Conservation (phyloP, 768 basidiomycete species). For the Nidula microcarpa region DNA sequence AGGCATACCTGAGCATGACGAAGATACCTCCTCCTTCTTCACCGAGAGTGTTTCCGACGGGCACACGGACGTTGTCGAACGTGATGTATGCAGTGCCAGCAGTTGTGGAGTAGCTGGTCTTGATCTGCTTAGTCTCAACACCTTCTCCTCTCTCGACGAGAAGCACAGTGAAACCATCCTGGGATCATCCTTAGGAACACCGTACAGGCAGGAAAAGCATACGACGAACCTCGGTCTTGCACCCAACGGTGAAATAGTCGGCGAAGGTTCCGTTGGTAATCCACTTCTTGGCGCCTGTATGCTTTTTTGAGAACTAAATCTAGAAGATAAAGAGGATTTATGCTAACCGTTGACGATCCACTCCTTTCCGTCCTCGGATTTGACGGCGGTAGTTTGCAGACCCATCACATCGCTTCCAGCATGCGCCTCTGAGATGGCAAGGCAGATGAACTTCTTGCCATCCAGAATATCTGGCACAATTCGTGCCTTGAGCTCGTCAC, state of each 20-base stretch:
- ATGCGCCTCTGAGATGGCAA: slow-evolving; percentile 88
- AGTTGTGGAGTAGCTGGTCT: slow-evolving; percentile 60
- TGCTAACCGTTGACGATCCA: slow-evolving; percentile 73
- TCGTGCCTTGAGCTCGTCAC: slow-evolving; percentile 53
- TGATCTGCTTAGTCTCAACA: slow-evolving; percentile 67
- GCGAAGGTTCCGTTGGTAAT: slow-evolving; percentile 74
- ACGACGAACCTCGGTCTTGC: slow-evolving; percentile 50
- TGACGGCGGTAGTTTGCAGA: slow-evolving; percentile 71
- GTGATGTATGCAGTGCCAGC: slow-evolving; percentile 87
- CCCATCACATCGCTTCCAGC: slow-evolving; percentile 86
- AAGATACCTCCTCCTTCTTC: slow-evolving; percentile 35
- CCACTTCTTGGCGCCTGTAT: slow-evolving; percentile 72
- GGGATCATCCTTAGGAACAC: slow-evolving; percentile 10
- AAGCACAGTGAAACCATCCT: slow-evolving; percentile 74
- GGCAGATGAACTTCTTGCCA: slow-evolving; percentile 80
- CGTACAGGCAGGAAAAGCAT: background rate
- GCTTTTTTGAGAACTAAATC: background rate
- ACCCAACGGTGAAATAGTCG: slow-evolving; percentile 69
- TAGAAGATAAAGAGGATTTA: background rate
- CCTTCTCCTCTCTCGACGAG: slow-evolving; percentile 69
- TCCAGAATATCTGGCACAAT: slow-evolving; percentile 65
- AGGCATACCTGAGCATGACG: slow-evolving; percentile 27
- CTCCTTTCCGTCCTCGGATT: slow-evolving; percentile 77
- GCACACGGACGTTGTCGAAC: slow-evolving; percentile 82
- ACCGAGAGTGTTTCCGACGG: slow-evolving; percentile 79